Base-by-base conservation (phyloP, 352 stramenopile genomes). In the Phytophthora aleatoria region DNA sequence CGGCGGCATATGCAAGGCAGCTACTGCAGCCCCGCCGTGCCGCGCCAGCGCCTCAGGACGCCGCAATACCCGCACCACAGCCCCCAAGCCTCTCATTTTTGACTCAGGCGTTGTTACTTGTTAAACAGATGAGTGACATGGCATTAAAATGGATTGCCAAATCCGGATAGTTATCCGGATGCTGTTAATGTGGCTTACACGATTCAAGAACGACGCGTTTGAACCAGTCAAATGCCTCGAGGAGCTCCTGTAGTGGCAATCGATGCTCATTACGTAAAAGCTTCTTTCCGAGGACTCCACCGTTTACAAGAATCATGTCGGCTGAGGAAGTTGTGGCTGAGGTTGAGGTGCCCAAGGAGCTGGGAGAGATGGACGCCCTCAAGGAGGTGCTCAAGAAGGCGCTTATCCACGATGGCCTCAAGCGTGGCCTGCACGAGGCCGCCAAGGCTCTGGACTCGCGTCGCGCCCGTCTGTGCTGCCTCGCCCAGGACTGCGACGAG, bases 401-500 rank as follows among this genome's bases (percentile, higher is more conserved):
- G 50, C 96, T 99, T 61, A 96, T 99, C 77, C 97, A 99, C 83
- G 97, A 99, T 76, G 98, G 98, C 69, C 94, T 99, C 50, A 98
- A 98, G 81, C 97, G 98, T 73, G 98, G 97, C 52, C 92, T 99
- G 62, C 97, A 99, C 79, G 97, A 99, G 87, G 97, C 96, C 69
- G 96, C 95, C 73, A 99, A 99, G 93, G 98, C 96, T 30, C 93
- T 99, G 64, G 98, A 99, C 82, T 97, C 96, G 55, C 94, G 95
- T 73, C 94, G 96, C 57, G 98, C 97, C 42, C 96, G 97, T 70
- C 89, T 99, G 49, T 99, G 98, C 90, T 99, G 96, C 82, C 93
- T 99, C 47, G 93, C 97, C 65, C 98, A 99, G 83, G 97, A 99
- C 88, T 99, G 98, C 89, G 98, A 99, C 80, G 98, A 99, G 79